Percentiles rank a stretch among this genome's conserved stretches.
These are phyloP conservation scores for Endotrypanum monterogeii DNA, from an alignment of 208 protist species.

Conservation along the genomic window DNA sequence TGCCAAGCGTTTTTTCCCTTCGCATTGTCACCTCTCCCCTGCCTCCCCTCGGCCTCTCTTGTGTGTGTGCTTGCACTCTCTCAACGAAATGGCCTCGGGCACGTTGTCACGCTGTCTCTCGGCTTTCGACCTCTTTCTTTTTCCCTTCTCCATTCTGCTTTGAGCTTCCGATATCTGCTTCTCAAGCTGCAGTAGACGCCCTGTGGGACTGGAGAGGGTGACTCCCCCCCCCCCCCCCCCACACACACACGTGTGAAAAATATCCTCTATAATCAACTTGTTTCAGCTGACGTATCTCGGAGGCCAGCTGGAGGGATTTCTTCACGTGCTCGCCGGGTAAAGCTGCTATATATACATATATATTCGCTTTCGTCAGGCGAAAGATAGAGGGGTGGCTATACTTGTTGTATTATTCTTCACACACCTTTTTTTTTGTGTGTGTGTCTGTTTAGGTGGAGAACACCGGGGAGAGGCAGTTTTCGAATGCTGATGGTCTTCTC, in stretches of 20 bases:
- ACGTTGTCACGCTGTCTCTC: not conserved
- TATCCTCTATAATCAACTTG: no score
- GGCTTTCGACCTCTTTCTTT: not conserved
- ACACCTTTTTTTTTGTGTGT: no score
- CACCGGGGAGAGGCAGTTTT: no score
- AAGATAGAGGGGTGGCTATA: no score
- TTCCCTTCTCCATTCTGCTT: not conserved
- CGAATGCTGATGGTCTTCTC: no score
- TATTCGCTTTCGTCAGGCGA: not conserved
- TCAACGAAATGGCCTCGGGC: not conserved
- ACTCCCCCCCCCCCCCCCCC: not conserved
- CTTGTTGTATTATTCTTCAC: no score
- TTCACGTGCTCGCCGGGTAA: no score
- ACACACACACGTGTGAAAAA: no score
- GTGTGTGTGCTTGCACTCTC: not conserved
- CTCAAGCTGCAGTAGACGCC: not conserved
- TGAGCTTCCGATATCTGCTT: not conserved
- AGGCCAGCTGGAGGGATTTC: no score
- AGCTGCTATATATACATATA: not conserved
- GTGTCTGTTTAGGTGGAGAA: no score
- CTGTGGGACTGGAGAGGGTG: not conserved
- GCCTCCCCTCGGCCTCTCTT: not conserved
- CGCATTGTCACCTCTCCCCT: not conserved
- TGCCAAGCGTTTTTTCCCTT: not conserved
- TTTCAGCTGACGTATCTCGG: no score